phyloP scores from a whole-genome alignment of 179 eudicot species.

The Amaranthus tricolor region DNA sequence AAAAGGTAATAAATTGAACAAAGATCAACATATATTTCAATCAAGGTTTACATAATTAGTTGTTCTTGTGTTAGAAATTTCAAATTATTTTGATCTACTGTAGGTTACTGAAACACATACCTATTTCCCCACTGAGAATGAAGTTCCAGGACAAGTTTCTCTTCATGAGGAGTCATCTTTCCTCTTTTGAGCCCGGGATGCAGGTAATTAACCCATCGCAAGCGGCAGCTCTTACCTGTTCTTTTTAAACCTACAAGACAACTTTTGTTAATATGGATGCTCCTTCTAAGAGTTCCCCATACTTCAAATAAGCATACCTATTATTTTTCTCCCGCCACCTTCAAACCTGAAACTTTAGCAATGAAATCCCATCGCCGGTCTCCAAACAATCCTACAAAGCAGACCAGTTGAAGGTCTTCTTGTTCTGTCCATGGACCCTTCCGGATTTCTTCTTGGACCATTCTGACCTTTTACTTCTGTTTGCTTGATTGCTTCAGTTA shows the following conservation, averaged over 20 bases:
- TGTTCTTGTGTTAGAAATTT: neutral
- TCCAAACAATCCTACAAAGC: slow-evolving; percentile 75
- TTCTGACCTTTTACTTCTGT: slow-evolving; percentile 22
- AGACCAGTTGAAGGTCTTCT: slow-evolving; percentile 70
- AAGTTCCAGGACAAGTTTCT: slow-evolving; percentile 71
- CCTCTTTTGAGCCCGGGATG: slow-evolving; percentile 85
- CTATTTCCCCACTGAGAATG: slow-evolving; percentile 93
- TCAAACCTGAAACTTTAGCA: slow-evolving; percentile 96
- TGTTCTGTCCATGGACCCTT: slow-evolving; percentile 91
- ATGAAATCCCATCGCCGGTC: slow-evolving; percentile 94
- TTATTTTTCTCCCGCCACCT: slow-evolving; percentile 87
- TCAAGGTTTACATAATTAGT: neutral
- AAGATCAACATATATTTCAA: neutral
- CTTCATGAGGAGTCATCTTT: slow-evolving; percentile 85
- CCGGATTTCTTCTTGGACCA: slow-evolving; percentile 55
- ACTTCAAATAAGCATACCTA: slow-evolving; percentile 54
- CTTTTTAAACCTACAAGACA: slow-evolving; percentile 75
- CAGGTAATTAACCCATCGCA: slow-evolving; percentile 92
- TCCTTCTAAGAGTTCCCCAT: slow-evolving; percentile 30
- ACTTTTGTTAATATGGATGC: slow-evolving; percentile 30
- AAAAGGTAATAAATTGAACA: neutral
- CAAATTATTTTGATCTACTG: slow-evolving; percentile 1
- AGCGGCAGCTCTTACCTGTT: slow-evolving; percentile 79
- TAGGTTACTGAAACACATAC: slow-evolving; percentile 32
- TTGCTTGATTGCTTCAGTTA: slow-evolving; percentile 10